phyloP scores from a whole-genome alignment of 2,329 filamentous ascomycete species.

The Elsinoe perseae region DNA sequence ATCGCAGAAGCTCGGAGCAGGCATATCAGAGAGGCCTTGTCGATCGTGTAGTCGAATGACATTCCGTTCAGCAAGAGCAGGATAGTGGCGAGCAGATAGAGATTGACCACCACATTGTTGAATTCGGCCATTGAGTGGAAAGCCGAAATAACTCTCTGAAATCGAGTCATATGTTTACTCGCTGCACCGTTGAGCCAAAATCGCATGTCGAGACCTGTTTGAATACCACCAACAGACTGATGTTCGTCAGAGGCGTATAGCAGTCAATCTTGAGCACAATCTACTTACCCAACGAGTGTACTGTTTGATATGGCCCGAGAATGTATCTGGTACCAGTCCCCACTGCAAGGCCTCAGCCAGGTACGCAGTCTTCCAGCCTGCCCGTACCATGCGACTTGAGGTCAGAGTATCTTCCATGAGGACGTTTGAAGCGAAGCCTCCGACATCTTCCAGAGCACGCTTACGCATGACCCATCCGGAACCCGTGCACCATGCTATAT shows the following conservation, averaged over 20 bases:
- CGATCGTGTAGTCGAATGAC: too few relatives aligned
- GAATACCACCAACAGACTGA: conserved; percentile 44
- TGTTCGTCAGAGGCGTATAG: neutral
- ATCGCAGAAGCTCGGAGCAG: too few relatives aligned
- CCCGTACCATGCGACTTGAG: conserved; percentile 51
- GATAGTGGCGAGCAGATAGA: neutral
- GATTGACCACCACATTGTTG: neutral
- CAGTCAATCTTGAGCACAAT: neutral
- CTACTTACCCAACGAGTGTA: conserved; percentile 43
- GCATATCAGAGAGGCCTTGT: too few relatives aligned
- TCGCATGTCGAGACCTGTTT: conserved; percentile 53
- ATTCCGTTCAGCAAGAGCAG: neutral
- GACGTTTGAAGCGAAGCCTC: conserved; percentile 53
- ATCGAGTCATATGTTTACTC: neutral
- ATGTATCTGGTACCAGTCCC: conserved; percentile 53
- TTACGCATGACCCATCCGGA: conserved; percentile 55
- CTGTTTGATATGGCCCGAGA: conserved; percentile 49
- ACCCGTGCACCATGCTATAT: conserved; percentile 57
- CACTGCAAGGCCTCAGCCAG: conserved; percentile 54
- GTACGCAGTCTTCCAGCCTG: conserved; percentile 56
- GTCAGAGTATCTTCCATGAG: conserved; percentile 55
- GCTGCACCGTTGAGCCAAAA: conserved; percentile 37
- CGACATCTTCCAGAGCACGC: conserved; percentile 53
- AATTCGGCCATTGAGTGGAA: neutral
- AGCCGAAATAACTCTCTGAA: neutral